Evolutionary conservation across 805 yeast species (phyloP).

Genomic region (Zygoascus biomembranicola): DNA sequence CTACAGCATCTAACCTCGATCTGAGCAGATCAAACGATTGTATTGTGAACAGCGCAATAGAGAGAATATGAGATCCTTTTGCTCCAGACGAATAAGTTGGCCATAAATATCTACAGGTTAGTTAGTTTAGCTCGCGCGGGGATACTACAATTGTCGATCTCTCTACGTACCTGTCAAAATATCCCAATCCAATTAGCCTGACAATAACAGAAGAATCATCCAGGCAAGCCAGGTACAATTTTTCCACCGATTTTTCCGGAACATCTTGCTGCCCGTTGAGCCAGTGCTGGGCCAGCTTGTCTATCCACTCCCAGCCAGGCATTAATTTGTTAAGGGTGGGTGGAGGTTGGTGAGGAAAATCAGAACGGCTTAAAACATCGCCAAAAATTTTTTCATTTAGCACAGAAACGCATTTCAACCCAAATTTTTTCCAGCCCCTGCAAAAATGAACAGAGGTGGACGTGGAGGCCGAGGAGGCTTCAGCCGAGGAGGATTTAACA

Average conservation of each 20-base stretch:
- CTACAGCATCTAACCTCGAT: not conserved
- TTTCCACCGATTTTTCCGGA: not conserved
- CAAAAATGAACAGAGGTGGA: slow-evolving; percentile 60
- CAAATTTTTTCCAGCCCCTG: not conserved
- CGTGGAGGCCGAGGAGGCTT: slow-evolving; percentile 43
- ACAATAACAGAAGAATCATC: not conserved
- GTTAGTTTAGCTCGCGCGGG: not conserved
- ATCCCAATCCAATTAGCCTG: not conserved
- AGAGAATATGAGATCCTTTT: not conserved
- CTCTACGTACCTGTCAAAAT: not conserved
- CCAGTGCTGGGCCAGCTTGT: not conserved
- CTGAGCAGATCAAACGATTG: not conserved
- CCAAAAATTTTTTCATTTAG: not conserved
- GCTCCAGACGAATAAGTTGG: not conserved
- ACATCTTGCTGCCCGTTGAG: not conserved
- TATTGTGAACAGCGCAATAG: not conserved
- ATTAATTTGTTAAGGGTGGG: not conserved
- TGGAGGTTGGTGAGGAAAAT: not conserved
- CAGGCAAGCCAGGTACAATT: not conserved
- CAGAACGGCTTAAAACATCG: not conserved
- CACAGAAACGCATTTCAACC: not conserved
- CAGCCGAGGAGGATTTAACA: slow-evolving; percentile 43
- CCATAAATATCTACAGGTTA: not conserved
- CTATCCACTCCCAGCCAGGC: not conserved
- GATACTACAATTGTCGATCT: not conserved